These are phyloP conservation scores for Arthrobotrys megalospora DNA, from an alignment of 2,329 filamentous ascomycete species.

Conservation along the genomic window DNA sequence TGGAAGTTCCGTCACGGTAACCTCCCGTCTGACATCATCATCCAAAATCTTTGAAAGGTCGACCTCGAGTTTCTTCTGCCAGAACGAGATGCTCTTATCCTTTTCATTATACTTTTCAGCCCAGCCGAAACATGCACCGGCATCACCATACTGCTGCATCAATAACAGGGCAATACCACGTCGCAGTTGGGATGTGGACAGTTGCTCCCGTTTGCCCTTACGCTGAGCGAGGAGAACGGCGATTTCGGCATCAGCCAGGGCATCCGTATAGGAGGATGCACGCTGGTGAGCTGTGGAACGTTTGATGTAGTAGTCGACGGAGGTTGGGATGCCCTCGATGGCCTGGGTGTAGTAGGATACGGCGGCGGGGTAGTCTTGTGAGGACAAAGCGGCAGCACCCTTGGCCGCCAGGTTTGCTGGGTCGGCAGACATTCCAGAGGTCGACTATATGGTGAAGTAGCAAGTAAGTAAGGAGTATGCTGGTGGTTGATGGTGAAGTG, in stretches of 20 bases:
- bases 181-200: slow-evolving; percentile 75
- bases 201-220: slow-evolving; percentile 75
- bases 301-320: slow-evolving; percentile 77
- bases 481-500: background rate
- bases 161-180: slow-evolving; percentile 75
- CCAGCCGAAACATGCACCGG: slow-evolving; percentile 71
- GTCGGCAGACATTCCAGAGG: slow-evolving; percentile 44
- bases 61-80: slow-evolving; percentile 63
- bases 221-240: slow-evolving; percentile 70
- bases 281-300: slow-evolving; percentile 77
- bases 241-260: slow-evolving; percentile 71
- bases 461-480: background rate
- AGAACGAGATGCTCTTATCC: slow-evolving; percentile 68
- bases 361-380: slow-evolving; percentile 72
- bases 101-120: slow-evolving; percentile 71
- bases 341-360: slow-evolving; percentile 73
- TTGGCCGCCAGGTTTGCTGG: slow-evolving; percentile 64
- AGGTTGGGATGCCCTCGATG: slow-evolving; percentile 71
- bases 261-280: slow-evolving; percentile 66
- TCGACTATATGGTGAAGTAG: background rate
- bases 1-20: slow-evolving; percentile 63
- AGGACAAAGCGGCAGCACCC: slow-evolving; percentile 73
- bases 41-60: slow-evolving; percentile 62
- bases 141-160: slow-evolving; percentile 74
- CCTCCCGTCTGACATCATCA: slow-evolving; percentile 63